Base-by-base conservation (phyloP, 768 basidiomycete species). In the Mycena kentingensis region DNA sequence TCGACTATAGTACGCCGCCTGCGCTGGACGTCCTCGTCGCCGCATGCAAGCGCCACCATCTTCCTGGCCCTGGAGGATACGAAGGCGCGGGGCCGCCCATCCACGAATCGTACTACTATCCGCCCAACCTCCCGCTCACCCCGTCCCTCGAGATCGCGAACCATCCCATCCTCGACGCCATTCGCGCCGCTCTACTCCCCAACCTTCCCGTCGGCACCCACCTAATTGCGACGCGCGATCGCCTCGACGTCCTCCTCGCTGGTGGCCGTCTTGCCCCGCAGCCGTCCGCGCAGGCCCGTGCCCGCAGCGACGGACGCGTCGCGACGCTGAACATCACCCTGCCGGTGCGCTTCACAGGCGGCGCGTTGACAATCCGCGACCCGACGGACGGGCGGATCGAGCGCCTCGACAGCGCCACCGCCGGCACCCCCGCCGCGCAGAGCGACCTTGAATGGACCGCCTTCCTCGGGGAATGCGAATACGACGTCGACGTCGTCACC, bases 141-240 rank as follows among this genome's bases (percentile, higher is more conserved):
- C 75, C 85, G 22, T 86, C 90, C 0, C 80, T 92, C 59, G 90
- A 93, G 60, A 77, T 93, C 55, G 79, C 88, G 18, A 90, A 86
- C 65, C 87, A 89, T 63, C 90, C 90, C 3, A 84, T 93, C 64
- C 80, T 93, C 54, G 89, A 90, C 57, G 84, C 89, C 0, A 74
- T 91, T 19, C 83, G 83, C 41, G 83, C 73, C 50, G 74, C 83
- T 0, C 73, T 93, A n/a, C 90, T 91, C 68, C 88, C 88, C 0
- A 74, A 77, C 24, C 73, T 90, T 4, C 83, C 87, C 3, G 63
- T 71, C 0, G 88, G 88, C 3, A 81, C 89, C 61, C 83, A 86
- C 66, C 80, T 93, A 58, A 82, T 82, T 18, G 82, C 82, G 0
- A 67, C 82, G 12, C 78, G 84, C 41, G 88, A 91, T 64, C 80